Base-by-base conservation (phyloP, 371 early-diverging fungal species). In the Apophysomyces variabilis region DNA sequence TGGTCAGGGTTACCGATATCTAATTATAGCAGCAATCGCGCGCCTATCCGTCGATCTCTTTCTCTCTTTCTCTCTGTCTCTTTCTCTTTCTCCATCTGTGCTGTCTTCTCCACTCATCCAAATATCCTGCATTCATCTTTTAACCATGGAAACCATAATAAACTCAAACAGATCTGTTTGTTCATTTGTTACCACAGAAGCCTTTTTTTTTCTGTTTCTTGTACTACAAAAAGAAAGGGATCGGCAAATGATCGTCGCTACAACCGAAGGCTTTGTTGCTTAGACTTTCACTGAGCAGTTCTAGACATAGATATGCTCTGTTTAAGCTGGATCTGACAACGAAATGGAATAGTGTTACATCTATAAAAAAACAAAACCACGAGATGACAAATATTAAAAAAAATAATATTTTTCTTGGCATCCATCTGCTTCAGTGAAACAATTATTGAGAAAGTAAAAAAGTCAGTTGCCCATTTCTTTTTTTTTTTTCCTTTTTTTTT, bases 1-100 rank as follows among this genome's bases (percentile, higher is more conserved):
- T 47, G 47, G 47, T 47, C 54, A 50, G 54, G 54, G 54, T 21
- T 50, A 50, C 54, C 54, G 21, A 50, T 21, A 50, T 21, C 54
- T 50, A 50, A 18, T 18, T 18, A 21, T 50, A 50, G 54, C n/a
- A 50, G 21, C 54, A 50, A 50, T 50, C 54, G 54, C 54, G 18
- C 54, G 54, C 54, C 54, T 26, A 21, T 21, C 54, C 47, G 18
- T 47, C 47, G n/a, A 47, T 47, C 47, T 16, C 18, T 47, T 0
- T 47, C 5, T 7, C 41, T 41, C 41, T 41, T 1, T 50, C 8
- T 50, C 5, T 50, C 1, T 21, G 18, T 18, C 3, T 26, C 3
- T 26, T 3, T 21, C 4, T 50, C 54, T 14, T 18, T 50, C 21
- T 21, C 21, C 21, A 21, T 50, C 21, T 50, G 21, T 21, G 16